Base-by-base conservation (phyloP, 148 eudicot genomes). In the Suaeda aralocaspica region DNA sequence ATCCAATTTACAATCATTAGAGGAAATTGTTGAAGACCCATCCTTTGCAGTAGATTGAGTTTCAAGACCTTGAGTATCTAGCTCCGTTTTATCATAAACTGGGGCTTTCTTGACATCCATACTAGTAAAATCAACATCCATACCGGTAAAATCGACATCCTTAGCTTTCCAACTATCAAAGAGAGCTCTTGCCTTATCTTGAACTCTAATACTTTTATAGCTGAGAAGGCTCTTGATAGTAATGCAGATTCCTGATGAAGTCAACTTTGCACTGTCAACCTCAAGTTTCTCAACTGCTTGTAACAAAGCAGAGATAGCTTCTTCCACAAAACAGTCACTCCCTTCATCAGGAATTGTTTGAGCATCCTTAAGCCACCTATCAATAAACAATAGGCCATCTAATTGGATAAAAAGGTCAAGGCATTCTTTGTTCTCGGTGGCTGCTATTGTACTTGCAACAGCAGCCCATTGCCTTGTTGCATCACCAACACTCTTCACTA, bases 381-480 rank as follows among this genome's bases (percentile, higher is more conserved):
- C 78, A 69, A 92, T 76, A 72, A 81, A 86, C 48, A 73, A 62
- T 70, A 90, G 81, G 52, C 98, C 98, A 73, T 83, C 91, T 77
- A 86, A 82, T 75, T 86, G 81, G 51, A 88, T 60, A 73, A 92
- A 90, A 67, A 84, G 90, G 81, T 85, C 89, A 69, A 92, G 90
- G 73, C 98, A 92, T 19, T 85, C 98, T 74, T 80, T 81, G 68
- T 85, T 86, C 65, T 90, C 86, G 49, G 98, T 92, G 26, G 89
- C 86, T 67, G 87, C 83, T 76, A 92, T 81, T 59, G 86, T 80
- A 63, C 83, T 81, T 70, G 92, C 98, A 82, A 92, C 90, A 69
- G 92, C 75, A 84, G 89, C 84, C 93, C 90, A 83, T 74, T 92
- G 98, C 71, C 89, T 80, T 36, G 85, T 84, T 49, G 84, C 66